A percentile compares a stretch with the other conserved stretches of the same genome.
These are phyloP conservation scores for Blastomyces gilchristii DNA, from an alignment of 2,329 filamentous ascomycete species.

Conservation along the genomic window DNA sequence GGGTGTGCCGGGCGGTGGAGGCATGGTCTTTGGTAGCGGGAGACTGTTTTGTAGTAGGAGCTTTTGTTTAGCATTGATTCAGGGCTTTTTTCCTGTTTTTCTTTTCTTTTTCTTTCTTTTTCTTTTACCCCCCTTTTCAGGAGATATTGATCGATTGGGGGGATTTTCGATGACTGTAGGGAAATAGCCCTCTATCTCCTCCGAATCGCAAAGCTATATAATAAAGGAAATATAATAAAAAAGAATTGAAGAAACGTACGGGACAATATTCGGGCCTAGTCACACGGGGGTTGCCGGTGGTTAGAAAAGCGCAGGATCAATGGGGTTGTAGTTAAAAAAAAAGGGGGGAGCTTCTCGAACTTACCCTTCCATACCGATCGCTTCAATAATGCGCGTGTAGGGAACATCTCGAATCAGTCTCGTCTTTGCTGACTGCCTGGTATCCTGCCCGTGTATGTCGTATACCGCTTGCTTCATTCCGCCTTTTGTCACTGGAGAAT, in stretches of 20 bases:
- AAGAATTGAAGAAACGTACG: conserved; percentile 43
- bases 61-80: not conserved
- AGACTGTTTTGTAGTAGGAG: conserved; percentile 22
- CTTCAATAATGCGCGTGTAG: conserved; percentile 57
- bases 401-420: conserved; percentile 47
- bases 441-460: too few species aligned
- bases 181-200: not conserved
- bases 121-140: not conserved
- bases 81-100: not conserved
- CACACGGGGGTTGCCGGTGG: not conserved
- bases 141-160: not conserved
- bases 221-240: not conserved
- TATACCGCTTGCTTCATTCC: too few species aligned
- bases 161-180: not conserved
- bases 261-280: conserved; percentile 58
- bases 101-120: too few species aligned
- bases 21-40: conserved; percentile 32
- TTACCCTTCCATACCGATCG: conserved; percentile 84
- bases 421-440: not conserved
- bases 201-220: not conserved
- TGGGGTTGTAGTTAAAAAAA: not conserved
- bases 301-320: conserved; percentile 14
- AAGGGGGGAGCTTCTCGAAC: conserved; percentile 9
- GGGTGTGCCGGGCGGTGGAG: conserved; percentile 51
- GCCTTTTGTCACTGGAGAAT: too few species aligned